A percentile compares a stretch with the other conserved stretches of the same genome.
These are phyloP conservation scores for Boletus reticuloceps DNA, from an alignment of 768 basidiomycete species.

Conservation along the genomic window DNA sequence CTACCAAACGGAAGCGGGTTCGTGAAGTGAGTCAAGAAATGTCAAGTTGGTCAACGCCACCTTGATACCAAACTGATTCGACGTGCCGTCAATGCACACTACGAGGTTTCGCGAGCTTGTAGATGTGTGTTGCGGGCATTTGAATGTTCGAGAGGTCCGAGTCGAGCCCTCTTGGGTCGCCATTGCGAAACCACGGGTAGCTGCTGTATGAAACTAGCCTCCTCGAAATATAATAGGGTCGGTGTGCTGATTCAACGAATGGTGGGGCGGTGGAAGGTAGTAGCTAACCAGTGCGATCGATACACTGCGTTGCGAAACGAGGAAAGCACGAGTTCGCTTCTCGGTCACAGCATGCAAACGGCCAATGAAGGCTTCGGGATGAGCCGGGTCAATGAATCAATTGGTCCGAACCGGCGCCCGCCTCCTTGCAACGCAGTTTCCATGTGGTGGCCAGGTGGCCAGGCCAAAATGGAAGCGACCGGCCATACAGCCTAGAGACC, in stretches of 20 bases:
- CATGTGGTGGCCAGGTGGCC: background rate
- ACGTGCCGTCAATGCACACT: conserved; percentile 41
- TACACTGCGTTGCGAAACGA: background rate
- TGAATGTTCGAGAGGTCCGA: background rate
- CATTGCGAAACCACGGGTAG: background rate
- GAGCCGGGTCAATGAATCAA: background rate
- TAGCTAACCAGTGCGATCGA: background rate
- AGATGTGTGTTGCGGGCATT: background rate
- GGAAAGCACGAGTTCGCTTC: conserved; percentile 12
- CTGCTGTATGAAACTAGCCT: background rate
- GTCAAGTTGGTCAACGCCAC: conserved; percentile 13
- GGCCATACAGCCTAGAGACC: too few species aligned
- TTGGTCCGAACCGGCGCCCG: background rate
- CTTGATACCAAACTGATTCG: conserved; percentile 36
- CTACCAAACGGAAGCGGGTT: conserved; percentile 14
- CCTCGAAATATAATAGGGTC: background rate
- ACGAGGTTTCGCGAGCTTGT: conserved; percentile 17
- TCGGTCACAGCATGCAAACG: conserved; percentile 9
- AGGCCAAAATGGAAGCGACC: background rate
- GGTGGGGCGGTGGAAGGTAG: background rate
- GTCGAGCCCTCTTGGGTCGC: background rate
- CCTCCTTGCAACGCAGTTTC: background rate
- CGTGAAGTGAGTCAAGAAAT: background rate
- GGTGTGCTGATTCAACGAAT: background rate
- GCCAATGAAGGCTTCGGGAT: background rate